A percentile compares a stretch with the other conserved stretches of the same genome.
Conservation (phyloP, 495 filamentous ascomycete genomes). For the Penicillium verhagenii region DNA sequence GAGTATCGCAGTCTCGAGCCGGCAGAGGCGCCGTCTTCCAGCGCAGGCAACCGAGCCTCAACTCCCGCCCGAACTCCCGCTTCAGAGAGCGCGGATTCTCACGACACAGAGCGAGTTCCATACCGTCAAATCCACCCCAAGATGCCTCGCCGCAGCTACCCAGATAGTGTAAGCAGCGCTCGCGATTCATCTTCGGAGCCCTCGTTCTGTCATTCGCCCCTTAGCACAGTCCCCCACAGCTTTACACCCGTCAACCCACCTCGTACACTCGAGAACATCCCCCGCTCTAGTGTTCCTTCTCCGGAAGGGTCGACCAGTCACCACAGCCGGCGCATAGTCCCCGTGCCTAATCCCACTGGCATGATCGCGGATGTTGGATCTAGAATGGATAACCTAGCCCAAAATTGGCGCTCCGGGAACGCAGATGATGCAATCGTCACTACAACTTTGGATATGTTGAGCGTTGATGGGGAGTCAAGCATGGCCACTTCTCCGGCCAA, state of each 20-base stretch:
- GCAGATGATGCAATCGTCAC: no score
- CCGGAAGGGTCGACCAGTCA: background rate
- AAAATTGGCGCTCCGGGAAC: background rate
- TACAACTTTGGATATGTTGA: background rate
- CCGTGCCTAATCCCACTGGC: background rate
- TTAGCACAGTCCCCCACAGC: constrained; percentile 20
- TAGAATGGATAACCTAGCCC: background rate
- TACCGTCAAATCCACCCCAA: constrained; percentile 1
- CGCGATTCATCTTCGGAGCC: constrained; percentile 30
- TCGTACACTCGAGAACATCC: constrained; percentile 13
- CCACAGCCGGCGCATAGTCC: background rate
- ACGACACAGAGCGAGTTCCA: background rate
- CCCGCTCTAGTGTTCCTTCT: background rate
- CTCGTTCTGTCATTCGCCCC: constrained; percentile 29
- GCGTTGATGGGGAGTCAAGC: background rate
- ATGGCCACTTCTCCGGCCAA: background rate
- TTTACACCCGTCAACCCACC: constrained; percentile 39
- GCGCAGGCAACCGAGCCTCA: no score
- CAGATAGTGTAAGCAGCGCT: constrained; percentile 20
- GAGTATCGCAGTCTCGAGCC: background rate
- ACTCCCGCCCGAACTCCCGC: background rate
- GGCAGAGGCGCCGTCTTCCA: background rate
- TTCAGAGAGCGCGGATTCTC: background rate
- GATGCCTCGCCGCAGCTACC: constrained; percentile 15
- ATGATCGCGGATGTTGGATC: background rate